Evolutionary conservation across 2,329 filamentous ascomycete species (phyloP), one percentile per base, ranked within the genome.

Genomic region (Zasmidium cellare): DNA sequence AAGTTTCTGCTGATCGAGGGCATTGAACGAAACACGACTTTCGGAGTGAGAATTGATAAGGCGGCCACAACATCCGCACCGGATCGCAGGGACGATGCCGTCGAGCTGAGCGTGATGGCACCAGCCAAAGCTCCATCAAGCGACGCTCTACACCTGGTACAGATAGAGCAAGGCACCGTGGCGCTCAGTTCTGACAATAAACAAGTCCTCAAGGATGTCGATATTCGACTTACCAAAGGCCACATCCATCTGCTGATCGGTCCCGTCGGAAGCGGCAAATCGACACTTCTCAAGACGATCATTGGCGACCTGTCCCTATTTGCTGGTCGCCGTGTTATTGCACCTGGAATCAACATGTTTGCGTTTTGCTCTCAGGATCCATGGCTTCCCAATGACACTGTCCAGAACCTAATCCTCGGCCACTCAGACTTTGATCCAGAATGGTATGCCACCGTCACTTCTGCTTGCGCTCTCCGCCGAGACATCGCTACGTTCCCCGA

Each of bases 401-500:
- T 65, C n/a, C 31, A 46, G 22, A 45, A 58, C n/a, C 28, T 63
- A 14, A 51, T 65, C 45, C 19, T 56, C 12, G 57, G 52, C 16
- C 48, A 58, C 18, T 58, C 52, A 16, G 45, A 48, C 12, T 83
- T 82, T 25, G 83, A 91, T 55, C 77, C 86, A 57, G 77, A 81
- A n/a, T 84, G 91, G 41, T 94, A 93, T 69, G 76, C 79, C 1
- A 84, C 86, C 65, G 90, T 91, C 0, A 73, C 92, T 7, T 80
- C 85, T 35, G 88, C 87, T 1, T 94, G 90, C 60, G 89, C 89
- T 0, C 71, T 96, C 46, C 82, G 82, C 52, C 90, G 90, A 68
- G 91, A 96, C 65, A 76, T 96, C 28, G 83, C 87, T 16, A 90
- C 91, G 78, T 80, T 96, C 16, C 77, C 84, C 0, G 88, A 93